These are phyloP conservation scores for Cetradonia linearis DNA, from an alignment of 495 filamentous ascomycete species.

Conservation along the genomic window DNA sequence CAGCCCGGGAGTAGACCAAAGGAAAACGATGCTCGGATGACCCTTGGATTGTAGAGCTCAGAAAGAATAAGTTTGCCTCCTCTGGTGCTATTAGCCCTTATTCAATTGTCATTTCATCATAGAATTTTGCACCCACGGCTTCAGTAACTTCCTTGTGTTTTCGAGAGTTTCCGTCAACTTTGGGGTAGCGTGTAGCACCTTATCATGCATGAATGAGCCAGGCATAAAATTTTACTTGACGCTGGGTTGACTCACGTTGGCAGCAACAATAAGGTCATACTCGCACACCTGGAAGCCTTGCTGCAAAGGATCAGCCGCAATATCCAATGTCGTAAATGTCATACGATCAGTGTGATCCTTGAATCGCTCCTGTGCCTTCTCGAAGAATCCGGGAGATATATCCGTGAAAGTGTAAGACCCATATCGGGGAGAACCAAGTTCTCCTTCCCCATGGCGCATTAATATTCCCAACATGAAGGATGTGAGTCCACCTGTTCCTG, in stretches of 20 bases:
- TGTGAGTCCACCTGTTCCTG: neutral
- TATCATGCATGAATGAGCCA: too few species aligned
- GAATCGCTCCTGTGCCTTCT: conserved; percentile 27
- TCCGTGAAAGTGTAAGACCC: conserved; percentile 40
- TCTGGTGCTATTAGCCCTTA: neutral
- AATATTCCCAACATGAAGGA: neutral
- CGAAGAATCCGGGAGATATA: conserved; percentile 41
- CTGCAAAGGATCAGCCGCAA: conserved; percentile 7
- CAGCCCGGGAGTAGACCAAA: conserved; percentile 12
- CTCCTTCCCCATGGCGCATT: neutral
- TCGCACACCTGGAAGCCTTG: conserved; percentile 20
- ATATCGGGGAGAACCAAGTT: neutral
- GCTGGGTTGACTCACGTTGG: conserved; percentile 20
- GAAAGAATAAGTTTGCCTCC: neutral
- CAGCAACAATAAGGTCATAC: conserved; percentile 15
- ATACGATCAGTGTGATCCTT: conserved; percentile 23
- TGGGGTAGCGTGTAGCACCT: neutral
- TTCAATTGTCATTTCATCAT: neutral
- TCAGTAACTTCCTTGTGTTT: neutral
- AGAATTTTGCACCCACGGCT: too few species aligned
- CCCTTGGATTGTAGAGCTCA: neutral
- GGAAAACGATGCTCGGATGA: neutral
- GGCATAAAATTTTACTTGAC: too few species aligned
- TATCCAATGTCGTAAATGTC: neutral
- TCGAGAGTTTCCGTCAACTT: neutral